Evolutionary conservation across 352 stramenopile species (phyloP).

Genomic region (Phytophthora tubulina): DNA sequence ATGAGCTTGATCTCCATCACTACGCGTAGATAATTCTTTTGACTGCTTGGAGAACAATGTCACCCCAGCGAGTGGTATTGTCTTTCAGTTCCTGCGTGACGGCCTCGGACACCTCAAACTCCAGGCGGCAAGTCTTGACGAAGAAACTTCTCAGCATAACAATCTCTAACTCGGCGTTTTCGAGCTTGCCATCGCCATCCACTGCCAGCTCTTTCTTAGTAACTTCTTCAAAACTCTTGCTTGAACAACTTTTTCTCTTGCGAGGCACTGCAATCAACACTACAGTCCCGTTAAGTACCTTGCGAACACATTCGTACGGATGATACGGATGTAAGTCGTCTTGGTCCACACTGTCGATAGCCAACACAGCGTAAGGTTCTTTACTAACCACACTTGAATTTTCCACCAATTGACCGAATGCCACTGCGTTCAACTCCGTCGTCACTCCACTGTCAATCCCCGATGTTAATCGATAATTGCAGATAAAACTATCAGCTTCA

Average conservation of each 20-base stretch:
- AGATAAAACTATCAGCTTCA: slow-evolving; percentile 22
- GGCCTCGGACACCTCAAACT: slow-evolving; percentile 21
- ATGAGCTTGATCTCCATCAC: neutral
- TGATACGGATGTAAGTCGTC: slow-evolving; percentile 51
- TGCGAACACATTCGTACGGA: slow-evolving; percentile 32
- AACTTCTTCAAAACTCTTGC: too few relatives aligned
- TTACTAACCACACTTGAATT: neutral
- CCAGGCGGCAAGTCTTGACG: slow-evolving; percentile 18
- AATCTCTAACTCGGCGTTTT: slow-evolving; percentile 22
- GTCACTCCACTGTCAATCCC: slow-evolving; percentile 24
- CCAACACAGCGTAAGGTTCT: slow-evolving; percentile 20
- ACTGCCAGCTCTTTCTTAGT: too few relatives aligned
- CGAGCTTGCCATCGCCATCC: too few relatives aligned
- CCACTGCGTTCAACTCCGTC: slow-evolving; percentile 30
- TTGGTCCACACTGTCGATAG: slow-evolving; percentile 37
- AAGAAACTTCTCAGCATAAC: slow-evolving; percentile 24
- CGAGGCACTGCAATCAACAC: slow-evolving; percentile 16
- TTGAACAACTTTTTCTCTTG: neutral
- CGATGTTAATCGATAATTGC: slow-evolving; percentile 20
- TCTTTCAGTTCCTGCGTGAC: slow-evolving; percentile 14
- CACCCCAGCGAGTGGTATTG: slow-evolving; percentile 17
- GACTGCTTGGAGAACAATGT: slow-evolving; percentile 22
- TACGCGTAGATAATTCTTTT: slow-evolving; percentile 26
- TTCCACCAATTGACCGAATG: slow-evolving; percentile 25
- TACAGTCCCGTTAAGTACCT: slow-evolving; percentile 28